Evolutionary conservation across 148 eudicot species (phyloP).

Genomic region (Spergularia marina): DNA sequence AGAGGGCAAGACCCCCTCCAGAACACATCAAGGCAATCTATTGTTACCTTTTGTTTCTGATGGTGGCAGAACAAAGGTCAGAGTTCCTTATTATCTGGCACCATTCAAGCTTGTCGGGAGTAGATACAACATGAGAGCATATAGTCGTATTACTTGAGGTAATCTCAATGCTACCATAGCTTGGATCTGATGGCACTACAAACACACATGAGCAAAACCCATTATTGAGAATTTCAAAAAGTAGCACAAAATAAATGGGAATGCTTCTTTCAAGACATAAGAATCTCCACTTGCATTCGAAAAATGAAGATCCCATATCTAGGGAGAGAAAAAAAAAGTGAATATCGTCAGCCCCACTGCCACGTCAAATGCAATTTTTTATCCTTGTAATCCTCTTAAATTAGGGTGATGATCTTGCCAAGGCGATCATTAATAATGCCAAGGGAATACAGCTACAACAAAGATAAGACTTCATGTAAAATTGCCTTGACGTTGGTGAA

Average conservation of each 20-base stretch:
- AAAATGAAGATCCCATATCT: neutral
- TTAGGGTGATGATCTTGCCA: neutral
- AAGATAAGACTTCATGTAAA: too few species aligned
- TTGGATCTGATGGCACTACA: conserved; percentile 58
- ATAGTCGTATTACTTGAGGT: conserved; percentile 44
- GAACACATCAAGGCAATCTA: neutral
- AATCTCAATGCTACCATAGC: conserved; percentile 52
- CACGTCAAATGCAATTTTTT: neutral
- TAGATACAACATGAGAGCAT: conserved; percentile 44
- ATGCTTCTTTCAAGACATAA: neutral
- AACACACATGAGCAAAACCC: neutral
- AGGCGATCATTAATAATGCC: too few species aligned
- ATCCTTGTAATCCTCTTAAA: neutral
- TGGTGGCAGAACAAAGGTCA: conserved; percentile 56
- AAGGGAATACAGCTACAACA: too few species aligned
- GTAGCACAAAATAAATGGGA: neutral
- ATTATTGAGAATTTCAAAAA: neutral
- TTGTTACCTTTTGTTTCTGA: conserved; percentile 59
- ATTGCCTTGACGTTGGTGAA: too few species aligned
- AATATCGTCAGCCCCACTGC: neutral
- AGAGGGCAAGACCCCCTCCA: neutral
- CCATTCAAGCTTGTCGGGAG: conserved; percentile 56
- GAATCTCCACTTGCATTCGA: neutral
- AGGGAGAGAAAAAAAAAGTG: neutral
- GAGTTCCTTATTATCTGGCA: conserved; percentile 63